These are phyloP conservation scores for Fusarium verrucosum DNA, from an alignment of 2,329 filamentous ascomycete species.

Conservation along the genomic window DNA sequence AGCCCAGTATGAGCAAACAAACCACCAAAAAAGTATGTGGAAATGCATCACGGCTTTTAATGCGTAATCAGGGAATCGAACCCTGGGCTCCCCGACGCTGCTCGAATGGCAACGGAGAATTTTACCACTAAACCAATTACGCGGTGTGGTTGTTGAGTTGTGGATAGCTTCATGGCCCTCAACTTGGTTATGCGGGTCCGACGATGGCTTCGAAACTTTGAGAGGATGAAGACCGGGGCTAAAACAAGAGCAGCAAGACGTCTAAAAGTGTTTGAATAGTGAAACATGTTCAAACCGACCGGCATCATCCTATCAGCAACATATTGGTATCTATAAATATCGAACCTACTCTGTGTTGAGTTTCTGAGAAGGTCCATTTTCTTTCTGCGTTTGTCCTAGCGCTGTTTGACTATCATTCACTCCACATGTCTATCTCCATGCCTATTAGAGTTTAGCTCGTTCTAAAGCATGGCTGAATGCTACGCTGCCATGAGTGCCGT, in stretches of 20 bases:
- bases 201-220: neutral
- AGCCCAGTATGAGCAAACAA: neutral
- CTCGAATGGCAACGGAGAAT: constrained; percentile 19
- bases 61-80: constrained; percentile 26
- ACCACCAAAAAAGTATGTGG: neutral
- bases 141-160: neutral
- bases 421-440: neutral
- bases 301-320: no score
- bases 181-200: no score
- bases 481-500: neutral
- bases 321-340: no score
- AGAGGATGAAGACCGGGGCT: neutral
- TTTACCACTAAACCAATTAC: constrained; percentile 29
- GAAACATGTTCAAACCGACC: no score
- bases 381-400: neutral
- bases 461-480: no score
- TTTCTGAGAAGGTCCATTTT: neutral
- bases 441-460: neutral
- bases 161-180: fast-evolving
- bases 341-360: no score
- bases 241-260: no score
- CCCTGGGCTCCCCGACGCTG: constrained; percentile 13
- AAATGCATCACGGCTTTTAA: neutral
- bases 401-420: neutral
- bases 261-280: no score